A percentile compares a stretch with the other conserved stretches of the same genome.
Conservation (phyloP, 257 asterid species). For the Osmanthus fragrans region DNA sequence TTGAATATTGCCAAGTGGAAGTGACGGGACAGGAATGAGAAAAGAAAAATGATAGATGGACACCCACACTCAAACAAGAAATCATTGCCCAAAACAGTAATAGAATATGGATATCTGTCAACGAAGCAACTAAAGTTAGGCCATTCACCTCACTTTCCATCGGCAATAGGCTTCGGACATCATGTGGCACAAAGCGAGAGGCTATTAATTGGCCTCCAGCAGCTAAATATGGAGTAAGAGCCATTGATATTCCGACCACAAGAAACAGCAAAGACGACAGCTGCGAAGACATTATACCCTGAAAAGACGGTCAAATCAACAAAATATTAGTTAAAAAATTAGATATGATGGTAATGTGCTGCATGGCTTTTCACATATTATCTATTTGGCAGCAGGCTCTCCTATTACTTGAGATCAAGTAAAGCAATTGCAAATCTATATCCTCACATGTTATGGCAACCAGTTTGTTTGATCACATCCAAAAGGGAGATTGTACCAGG, state of each 20-base stretch:
- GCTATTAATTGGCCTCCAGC: constrained; percentile 99
- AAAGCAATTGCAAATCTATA: constrained; percentile 4
- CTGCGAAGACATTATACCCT: constrained; percentile 96
- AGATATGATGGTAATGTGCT: not conserved
- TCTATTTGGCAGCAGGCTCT: not conserved
- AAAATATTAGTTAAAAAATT: not conserved
- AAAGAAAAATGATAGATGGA: not conserved
- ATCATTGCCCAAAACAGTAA: constrained; percentile 2
- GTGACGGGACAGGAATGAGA: not conserved
- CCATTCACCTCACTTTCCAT: constrained; percentile 89
- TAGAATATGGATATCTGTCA: not conserved
- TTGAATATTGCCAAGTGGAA: not conserved
- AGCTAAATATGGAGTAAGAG: constrained; percentile 95
- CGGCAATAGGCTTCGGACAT: constrained; percentile 95
- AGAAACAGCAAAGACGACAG: constrained; percentile 92
- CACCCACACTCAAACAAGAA: not conserved
- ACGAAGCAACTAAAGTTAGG: constrained; percentile 13
- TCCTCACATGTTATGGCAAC: not conserved
- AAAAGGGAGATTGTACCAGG: not conserved
- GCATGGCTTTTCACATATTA: constrained; percentile 8
- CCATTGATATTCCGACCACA: constrained; percentile 98
- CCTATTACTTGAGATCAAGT: constrained; percentile 3
- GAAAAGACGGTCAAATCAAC: constrained; percentile 30
- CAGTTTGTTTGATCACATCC: not conserved
- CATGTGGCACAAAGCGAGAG: constrained; percentile 93